Evolutionary conservation across 2,329 filamentous ascomycete genomes (phyloP).

Genomic region (Grosmannia huntii): DNA sequence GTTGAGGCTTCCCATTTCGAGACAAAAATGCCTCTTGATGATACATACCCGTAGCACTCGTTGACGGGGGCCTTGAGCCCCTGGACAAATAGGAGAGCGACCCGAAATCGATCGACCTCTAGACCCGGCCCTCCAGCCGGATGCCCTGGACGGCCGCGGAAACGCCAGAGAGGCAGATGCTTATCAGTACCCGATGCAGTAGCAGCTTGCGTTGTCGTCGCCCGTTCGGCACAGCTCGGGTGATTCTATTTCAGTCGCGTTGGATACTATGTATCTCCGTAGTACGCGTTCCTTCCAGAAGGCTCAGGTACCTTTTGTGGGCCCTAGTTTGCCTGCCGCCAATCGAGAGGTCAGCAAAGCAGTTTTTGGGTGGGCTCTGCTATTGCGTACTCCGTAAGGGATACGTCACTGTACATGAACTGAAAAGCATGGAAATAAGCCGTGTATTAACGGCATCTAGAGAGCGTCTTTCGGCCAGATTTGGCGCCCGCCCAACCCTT

Average conservation of each 20-base stretch:
- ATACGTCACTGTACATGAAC: not conserved
- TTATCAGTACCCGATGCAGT: not conserved
- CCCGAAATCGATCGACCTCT: not conserved
- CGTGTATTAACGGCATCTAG: not conserved
- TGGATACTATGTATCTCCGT: no score
- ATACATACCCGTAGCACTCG: not conserved
- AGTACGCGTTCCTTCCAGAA: not conserved
- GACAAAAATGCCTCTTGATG: no score
- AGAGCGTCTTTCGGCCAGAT: not conserved
- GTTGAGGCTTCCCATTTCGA: not conserved
- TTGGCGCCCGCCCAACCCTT: not conserved
- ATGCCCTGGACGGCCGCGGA: not conserved
- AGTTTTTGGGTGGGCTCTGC: not conserved
- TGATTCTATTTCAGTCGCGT: not conserved
- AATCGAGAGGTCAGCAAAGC: not conserved
- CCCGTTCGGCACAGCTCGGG: not conserved
- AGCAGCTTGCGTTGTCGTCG: not conserved
- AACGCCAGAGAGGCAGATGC: not conserved
- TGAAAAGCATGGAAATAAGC: not conserved
- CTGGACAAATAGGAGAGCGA: not conserved
- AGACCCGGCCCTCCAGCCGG: not conserved
- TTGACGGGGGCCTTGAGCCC: not conserved
- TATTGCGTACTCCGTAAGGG: not conserved
- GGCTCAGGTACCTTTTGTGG: not conserved
- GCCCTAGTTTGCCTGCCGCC: not conserved